Evolutionary conservation across 129 eudicot genomes (phyloP), one percentile per base, ranked within the genome.

Genomic region (Kitagawia praeruptora): DNA sequence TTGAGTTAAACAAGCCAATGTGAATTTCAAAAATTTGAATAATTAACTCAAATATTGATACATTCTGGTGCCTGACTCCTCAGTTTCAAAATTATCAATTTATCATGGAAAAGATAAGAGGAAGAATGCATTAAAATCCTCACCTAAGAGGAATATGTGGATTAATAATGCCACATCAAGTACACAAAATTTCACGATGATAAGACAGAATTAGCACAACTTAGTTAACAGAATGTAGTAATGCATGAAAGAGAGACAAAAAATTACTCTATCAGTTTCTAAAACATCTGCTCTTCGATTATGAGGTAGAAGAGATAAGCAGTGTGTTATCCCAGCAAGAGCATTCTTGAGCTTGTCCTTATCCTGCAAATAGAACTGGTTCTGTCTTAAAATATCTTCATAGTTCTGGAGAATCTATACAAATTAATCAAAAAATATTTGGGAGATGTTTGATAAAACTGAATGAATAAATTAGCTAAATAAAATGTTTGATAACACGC

Each of bases 1-100:
- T 34, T 34, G 37, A 34, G 37, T 34, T 34, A 34, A 34, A 34
- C 37, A 34, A 34, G 37, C 67, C 72, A 58, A 18, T 53, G 54
- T 21, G 19, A 51, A 53, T 49, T 18, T 4, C 5, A 34, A 31
- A 21, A 51, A 31, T 14, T 38, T 39, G 18, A 40, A 37, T 14
- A 77, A 56, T 39, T 23, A 58, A 48, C 34, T 45, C 7, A 79
- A 45, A 70, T 48, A 67, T 23, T 2, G 42, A 45, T 85, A 93
- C 98, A 97, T 95, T 89, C 98, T 82, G 72, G 97, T 92, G 73
- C 96, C 95, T 0, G 99, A 92, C 75, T 96, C 99, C 83, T 96
- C 99, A 15, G 99, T 96, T 78, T 96, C 99, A 56, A 13, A 56
- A 3, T 13, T 2, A 56, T 31, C 34, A 56, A 56, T 18, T 31